phyloP scores from a whole-genome alignment of 1,284 basidiomycete genomes.

The Leccinum angustisporum region DNA sequence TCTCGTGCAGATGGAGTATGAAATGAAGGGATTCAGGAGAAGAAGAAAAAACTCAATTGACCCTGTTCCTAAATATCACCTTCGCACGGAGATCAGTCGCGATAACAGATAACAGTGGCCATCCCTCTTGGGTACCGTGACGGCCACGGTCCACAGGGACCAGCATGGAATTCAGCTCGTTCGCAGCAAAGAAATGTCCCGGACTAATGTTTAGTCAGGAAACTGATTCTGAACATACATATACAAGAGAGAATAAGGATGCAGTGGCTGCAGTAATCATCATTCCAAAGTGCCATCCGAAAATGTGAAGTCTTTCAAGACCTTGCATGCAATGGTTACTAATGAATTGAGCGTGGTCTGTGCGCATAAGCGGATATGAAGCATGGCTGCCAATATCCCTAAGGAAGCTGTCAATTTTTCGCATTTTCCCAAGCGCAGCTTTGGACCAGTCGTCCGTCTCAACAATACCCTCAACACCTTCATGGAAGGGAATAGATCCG shows the following conservation, averaged over 20 bases:
- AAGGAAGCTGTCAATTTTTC: slow-evolving; percentile 48
- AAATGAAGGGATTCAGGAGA: not conserved
- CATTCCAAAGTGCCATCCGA: slow-evolving; percentile 42
- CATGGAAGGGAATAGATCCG: slow-evolving; percentile 34
- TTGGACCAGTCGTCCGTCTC: slow-evolving; percentile 43
- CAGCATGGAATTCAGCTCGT: slow-evolving; percentile 32
- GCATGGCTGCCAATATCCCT: slow-evolving; percentile 32
- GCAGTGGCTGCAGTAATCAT: slow-evolving; percentile 23
- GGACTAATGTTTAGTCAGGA: slow-evolving; percentile 3
- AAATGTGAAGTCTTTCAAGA: slow-evolving; percentile 37
- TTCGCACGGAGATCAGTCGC: slow-evolving; percentile 2
- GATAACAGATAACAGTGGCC: not conserved
- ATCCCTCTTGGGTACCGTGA: slow-evolving; percentile 15
- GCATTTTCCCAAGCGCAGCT: slow-evolving; percentile 39
- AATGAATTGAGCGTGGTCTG: not conserved
- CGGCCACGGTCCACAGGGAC: slow-evolving; percentile 19
- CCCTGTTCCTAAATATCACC: slow-evolving; percentile 21
- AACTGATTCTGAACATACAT: not conserved
- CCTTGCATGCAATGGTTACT: slow-evolving; percentile 36
- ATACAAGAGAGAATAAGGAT: slow-evolving; percentile 3
- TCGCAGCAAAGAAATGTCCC: slow-evolving; percentile 17
- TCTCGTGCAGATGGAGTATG: not conserved
- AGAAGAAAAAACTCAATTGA: not conserved
- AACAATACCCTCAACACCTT: slow-evolving; percentile 41
- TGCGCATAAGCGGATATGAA: not conserved